Evolutionary conservation across 2,329 filamentous ascomycete genomes (phyloP), one percentile per base, ranked within the genome.

Genomic region (Fusarium verrucosum): DNA sequence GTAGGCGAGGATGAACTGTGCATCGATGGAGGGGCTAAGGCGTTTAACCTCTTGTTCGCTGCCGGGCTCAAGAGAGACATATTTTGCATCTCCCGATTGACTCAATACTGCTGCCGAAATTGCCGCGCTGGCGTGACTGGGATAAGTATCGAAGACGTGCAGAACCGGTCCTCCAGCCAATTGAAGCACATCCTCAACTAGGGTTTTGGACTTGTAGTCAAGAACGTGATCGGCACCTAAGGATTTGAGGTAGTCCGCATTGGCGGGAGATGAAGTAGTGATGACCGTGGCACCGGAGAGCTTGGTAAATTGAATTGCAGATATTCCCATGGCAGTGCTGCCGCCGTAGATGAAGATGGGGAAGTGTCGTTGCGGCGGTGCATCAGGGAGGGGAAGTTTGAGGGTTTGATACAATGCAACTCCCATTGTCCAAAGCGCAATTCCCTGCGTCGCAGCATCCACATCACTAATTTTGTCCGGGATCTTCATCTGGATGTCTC

Each of bases 271-370:
- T 2, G 73, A 68, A 3, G 78, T 80, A 1, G 78, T 63, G 13
- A 78, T 69, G 1, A 80, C 75, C 7, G 46, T 66, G 7, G 75
- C 74, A 1, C 76, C 78, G 3, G 74, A 77, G 3, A 74, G 65
- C 54, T 76, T 77, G 41, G 77, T 76, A 45, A 70, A 77, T 64
- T 81, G 78, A 54, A 81, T 78, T 3, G 74, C 77, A 40, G 85
- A 82, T 22, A 85, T 82, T 71, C 81, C 82, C 2, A 84, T 85
- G 2, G 83, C 85, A 10, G 81, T 86, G 70, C 83, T 83, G 13
- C 78, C 79, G 35, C 79, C 81, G 32, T 81, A 80, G 52, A 81
- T 78, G 7, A 81, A 66, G 41, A 82, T 63, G 1, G 78, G 72
- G 35, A 77, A 69, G 17, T 76, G 69, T 13, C 76, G 71, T 9